Evolutionary conservation across 1,139 yeast genomes (phyloP).

Genomic region (Blastobotrys malaysiensis): DNA sequence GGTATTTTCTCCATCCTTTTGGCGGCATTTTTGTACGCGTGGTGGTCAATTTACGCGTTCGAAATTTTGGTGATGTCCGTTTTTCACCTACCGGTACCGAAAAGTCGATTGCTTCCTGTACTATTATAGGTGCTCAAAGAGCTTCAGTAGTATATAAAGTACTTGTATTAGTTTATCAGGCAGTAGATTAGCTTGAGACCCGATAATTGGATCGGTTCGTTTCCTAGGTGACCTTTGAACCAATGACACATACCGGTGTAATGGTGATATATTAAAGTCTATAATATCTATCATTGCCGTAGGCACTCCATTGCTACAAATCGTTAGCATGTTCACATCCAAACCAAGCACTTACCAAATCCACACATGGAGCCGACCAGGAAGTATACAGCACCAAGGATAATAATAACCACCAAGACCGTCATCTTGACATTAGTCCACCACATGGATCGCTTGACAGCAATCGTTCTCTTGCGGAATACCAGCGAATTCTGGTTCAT

Average conservation of each 20-base stretch:
- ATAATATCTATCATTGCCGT: neutral
- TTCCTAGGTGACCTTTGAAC: no score
- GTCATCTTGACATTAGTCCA: slow-evolving; percentile 43
- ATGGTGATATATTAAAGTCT: neutral
- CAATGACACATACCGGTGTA: no score
- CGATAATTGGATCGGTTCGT: no score
- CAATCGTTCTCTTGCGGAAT: slow-evolving; percentile 66
- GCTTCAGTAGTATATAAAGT: no score
- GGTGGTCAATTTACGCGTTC: slow-evolving; percentile 32
- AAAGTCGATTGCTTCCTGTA: no score
- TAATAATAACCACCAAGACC: slow-evolving; percentile 30
- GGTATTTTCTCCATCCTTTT: slow-evolving; percentile 37
- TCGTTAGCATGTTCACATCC: neutral
- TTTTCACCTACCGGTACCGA: neutral
- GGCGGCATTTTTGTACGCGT: slow-evolving; percentile 31
- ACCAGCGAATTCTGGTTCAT: slow-evolving; percentile 64
- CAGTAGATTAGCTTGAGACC: no score
- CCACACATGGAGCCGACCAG: slow-evolving; percentile 3
- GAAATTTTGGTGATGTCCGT: neutral
- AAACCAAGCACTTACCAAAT: neutral
- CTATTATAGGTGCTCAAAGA: no score
- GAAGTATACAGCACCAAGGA: slow-evolving; percentile 8
- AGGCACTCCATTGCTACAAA: neutral
- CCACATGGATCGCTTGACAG: slow-evolving; percentile 56
- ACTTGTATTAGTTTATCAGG: no score